These are phyloP conservation scores for Gossypium raimondii DNA, from an alignment of 345 rosid species.

Conservation along the genomic window DNA sequence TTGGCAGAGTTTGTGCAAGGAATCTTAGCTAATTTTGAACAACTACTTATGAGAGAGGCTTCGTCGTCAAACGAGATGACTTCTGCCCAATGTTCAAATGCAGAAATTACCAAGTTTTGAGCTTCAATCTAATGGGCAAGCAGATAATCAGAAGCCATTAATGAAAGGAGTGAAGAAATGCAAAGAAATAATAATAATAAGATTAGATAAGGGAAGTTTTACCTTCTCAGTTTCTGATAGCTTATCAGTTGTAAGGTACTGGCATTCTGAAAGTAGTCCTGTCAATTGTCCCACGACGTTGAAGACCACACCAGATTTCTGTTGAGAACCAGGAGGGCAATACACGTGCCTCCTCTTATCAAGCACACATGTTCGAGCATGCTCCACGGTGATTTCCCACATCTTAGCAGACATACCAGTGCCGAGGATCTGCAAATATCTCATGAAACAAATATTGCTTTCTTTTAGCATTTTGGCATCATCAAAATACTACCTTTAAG, in stretches of 20 bases:
- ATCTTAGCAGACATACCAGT: conserved; percentile 98
- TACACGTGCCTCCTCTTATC: conserved; percentile 64
- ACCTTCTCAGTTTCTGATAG: conserved; percentile 82
- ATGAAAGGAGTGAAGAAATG: conserved; percentile 11
- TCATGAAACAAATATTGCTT: neutral
- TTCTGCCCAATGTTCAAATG: conserved; percentile 57
- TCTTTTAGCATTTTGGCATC: neutral
- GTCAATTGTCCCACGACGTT: conserved; percentile 83
- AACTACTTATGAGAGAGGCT: conserved; percentile 39
- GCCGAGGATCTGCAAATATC: conserved; percentile 70
- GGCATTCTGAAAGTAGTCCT: conserved; percentile 70
- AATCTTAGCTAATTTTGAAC: conserved; percentile 33
- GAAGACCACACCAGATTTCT: conserved; percentile 80
- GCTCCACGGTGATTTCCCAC: conserved; percentile 95
- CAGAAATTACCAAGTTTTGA: conserved; percentile 55
- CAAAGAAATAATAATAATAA: neutral
- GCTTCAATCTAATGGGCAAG: conserved; percentile 59
- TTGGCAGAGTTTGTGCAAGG: conserved; percentile 35
- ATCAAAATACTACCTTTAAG: neutral
- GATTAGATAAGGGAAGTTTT: conserved; percentile 4
- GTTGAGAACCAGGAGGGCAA: conserved; percentile 49
- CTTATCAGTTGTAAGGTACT: conserved; percentile 56
- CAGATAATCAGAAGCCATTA: conserved; percentile 17
- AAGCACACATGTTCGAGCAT: conserved; percentile 75
- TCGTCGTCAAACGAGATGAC: conserved; percentile 67